Base-by-base conservation (phyloP, 805 yeast species). In the Kuraishia borneana region DNA sequence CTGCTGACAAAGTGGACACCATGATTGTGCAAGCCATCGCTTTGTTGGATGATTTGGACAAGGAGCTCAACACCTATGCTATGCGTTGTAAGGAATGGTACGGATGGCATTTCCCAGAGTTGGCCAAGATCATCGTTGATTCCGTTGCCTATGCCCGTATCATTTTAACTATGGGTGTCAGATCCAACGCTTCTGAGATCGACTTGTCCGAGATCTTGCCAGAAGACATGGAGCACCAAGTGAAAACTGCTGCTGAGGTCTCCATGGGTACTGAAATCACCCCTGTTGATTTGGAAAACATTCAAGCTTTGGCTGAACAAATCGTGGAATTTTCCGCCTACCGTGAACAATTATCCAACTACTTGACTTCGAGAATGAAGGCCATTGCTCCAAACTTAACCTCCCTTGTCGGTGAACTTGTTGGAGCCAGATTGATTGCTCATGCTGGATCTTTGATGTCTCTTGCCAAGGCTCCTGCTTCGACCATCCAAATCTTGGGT, bases 81-180 rank as follows among this genome's bases (percentile, higher is more conserved):
- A 92, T 92, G 98, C 79, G 98, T 68, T 76, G 89, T 65, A 92
- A 89, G 68, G 98, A 92, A 67, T 92, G 98, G 98, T 92, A 92
- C 65, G 98, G 98, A 45, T 92, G 98, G 98, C 98, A 92, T 63
- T 92, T 92, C 79, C 98, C 98, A 26, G 98, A 92, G 63, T 76
- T 92, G 76, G 96, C 96, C 51, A 92, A 92, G 73, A 85, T 89
- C 59, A 83, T 92, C 49, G 77, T 81, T 46, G 98, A 89, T 64
- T 88, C 95, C 45, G 89, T 84, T 49, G 96, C 96, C 31, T 89
- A 77, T 60, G 97, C 97, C 41, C 81, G 94, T 68, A 83, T 87
- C 48, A 83, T 92, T 54, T 73, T 87, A 62, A 70, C 79, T 48
- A 87, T 92, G 96, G 97, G 97, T 47, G 65, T 83, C 48, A 77